These are phyloP conservation scores for Zymoseptoria ardabiliae DNA, from an alignment of 2,329 filamentous ascomycete genomes.

Conservation along the genomic window DNA sequence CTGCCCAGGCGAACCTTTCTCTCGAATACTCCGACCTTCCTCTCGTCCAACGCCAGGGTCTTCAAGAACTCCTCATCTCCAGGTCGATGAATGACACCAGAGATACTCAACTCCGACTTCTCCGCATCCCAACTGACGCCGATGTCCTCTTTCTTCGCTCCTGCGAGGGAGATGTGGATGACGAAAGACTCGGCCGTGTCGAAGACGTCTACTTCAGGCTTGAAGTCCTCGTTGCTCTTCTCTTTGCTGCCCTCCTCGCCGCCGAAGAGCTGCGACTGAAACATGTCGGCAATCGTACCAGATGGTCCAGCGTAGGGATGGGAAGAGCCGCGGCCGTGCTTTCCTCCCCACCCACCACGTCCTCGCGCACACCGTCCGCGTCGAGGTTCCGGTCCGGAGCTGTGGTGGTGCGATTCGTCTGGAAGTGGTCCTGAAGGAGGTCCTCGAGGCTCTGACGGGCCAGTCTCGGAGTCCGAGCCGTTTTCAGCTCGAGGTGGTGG, in stretches of 20 bases:
- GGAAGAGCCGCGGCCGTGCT: slow-evolving; percentile 14
- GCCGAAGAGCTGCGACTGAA: slow-evolving; percentile 33
- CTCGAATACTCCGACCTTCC: slow-evolving; percentile 68
- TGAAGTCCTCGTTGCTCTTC: slow-evolving; percentile 47
- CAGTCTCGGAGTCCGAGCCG: slow-evolving; percentile 9
- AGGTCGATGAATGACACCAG: slow-evolving; percentile 66
- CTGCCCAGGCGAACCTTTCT: slow-evolving; percentile 57
- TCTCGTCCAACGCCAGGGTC: slow-evolving; percentile 56
- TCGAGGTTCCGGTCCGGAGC: slow-evolving; percentile 20
- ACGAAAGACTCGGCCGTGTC: slow-evolving; percentile 58
- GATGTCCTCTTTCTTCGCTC: slow-evolving; percentile 71
- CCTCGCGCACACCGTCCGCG: slow-evolving; percentile 25
- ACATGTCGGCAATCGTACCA: slow-evolving; percentile 27
- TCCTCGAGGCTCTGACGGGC: slow-evolving; percentile 17
- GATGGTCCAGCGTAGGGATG: slow-evolving; percentile 19
- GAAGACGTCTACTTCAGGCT: slow-evolving; percentile 68
- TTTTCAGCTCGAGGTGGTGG: slow-evolving; percentile 16
- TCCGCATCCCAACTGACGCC: slow-evolving; percentile 70
- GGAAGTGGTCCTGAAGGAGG: slow-evolving; percentile 18
- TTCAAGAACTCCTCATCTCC: slow-evolving; percentile 63
- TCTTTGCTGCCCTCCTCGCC: slow-evolving; percentile 16
- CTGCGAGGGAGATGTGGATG: slow-evolving; percentile 66
- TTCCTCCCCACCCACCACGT: slow-evolving; percentile 23
- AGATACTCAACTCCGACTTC: slow-evolving; percentile 56
- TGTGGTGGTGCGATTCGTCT: slow-evolving; percentile 11